Conservation (phyloP, 805 yeast species). For the Candida fluviatilis region DNA sequence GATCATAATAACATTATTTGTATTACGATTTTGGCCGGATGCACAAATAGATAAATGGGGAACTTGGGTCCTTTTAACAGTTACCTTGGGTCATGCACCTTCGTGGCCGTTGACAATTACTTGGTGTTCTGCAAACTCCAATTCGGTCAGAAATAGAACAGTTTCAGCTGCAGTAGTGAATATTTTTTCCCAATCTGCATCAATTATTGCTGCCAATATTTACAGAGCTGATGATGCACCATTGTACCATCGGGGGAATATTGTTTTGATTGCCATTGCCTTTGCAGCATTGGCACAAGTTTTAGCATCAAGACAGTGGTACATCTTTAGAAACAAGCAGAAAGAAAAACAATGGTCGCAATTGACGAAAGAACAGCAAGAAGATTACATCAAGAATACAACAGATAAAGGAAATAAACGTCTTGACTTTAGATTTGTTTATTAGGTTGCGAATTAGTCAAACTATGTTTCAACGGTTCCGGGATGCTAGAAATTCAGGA, state of each 20-base stretch:
- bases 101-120: conserved; percentile 54
- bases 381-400: conserved; percentile 41
- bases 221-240: conserved; percentile 59
- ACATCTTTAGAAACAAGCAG: conserved; percentile 36
- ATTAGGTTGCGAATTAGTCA: conserved; percentile 11
- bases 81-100: conserved; percentile 42
- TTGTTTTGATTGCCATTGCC: conserved; percentile 32
- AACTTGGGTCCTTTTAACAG: conserved; percentile 35
- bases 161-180: conserved; percentile 64
- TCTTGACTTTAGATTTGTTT: conserved; percentile 43
- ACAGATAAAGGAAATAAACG: conserved; percentile 55
- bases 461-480: too few species aligned
- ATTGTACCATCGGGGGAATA: conserved; percentile 54
- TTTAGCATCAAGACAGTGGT: conserved; percentile 32
- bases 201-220: conserved; percentile 51
- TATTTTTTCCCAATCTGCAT: conserved; percentile 58
- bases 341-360: conserved; percentile 49
- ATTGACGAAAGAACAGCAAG: conserved; percentile 47
- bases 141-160: conserved; percentile 59
- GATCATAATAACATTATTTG: conserved; percentile 18
- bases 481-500: too few species aligned
- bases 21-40: conserved; percentile 37
- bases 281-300: conserved; percentile 26
- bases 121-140: conserved; percentile 61
- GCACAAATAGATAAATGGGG: conserved; percentile 39